A percentile compares a stretch with the other conserved stretches of the same genome.
phyloP scores from a whole-genome alignment of 2,329 filamentous ascomycete species.

The Alternaria consortialis region DNA sequence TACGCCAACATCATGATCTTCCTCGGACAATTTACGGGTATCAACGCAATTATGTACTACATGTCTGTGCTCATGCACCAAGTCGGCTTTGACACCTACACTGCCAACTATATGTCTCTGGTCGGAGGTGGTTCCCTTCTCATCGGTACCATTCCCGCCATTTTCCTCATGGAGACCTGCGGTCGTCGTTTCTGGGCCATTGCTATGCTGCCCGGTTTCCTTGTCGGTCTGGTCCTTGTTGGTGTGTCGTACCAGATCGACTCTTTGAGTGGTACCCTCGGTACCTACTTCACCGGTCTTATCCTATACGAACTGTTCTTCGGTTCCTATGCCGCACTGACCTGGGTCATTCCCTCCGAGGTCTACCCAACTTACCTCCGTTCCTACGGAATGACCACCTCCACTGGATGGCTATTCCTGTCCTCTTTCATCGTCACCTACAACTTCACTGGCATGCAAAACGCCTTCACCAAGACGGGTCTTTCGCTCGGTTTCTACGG shows the following conservation, averaged over 20 bases:
- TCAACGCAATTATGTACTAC: constrained; percentile 76
- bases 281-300: constrained; percentile 72
- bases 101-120: constrained; percentile 74
- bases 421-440: constrained; percentile 78
- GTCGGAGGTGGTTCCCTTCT: constrained; percentile 74
- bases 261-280: constrained; percentile 58
- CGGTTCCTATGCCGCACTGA: constrained; percentile 48
- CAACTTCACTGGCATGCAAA: constrained; percentile 76
- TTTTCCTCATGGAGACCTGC: constrained; percentile 75
- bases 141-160: constrained; percentile 72
- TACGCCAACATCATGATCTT: constrained; percentile 79
- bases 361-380: constrained; percentile 77
- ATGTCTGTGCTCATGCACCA: constrained; percentile 73
- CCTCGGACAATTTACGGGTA: constrained; percentile 75
- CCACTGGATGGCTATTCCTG: constrained; percentile 73
- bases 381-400: constrained; percentile 77
- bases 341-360: constrained; percentile 64
- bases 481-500: constrained; percentile 76
- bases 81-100: constrained; percentile 70
- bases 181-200: constrained; percentile 80
- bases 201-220: constrained; percentile 75
- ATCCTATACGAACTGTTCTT: constrained; percentile 56
- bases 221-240: constrained; percentile 73
- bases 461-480: constrained; percentile 71
- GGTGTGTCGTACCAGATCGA: constrained; percentile 69